Conservation (phyloP, 371 early-diverging fungal species). For the Sporodiniella umbellata region DNA sequence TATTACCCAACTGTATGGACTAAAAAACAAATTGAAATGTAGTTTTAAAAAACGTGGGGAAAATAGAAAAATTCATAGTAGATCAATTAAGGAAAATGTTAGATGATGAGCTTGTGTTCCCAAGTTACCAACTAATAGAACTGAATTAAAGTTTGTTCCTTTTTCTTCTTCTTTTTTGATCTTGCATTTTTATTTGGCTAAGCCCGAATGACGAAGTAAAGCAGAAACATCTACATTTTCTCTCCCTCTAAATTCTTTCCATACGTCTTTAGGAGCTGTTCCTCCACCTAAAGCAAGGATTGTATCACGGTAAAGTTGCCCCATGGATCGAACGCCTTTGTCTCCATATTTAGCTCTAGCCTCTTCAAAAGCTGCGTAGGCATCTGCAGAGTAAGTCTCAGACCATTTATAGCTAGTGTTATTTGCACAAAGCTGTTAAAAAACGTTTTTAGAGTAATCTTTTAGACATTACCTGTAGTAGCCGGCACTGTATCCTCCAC, state of each 20-base stretch:
- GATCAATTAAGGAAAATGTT: conserved; percentile 85
- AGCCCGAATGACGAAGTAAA: conserved; percentile 58
- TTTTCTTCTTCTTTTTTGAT: neutral
- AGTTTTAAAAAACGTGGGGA: conserved; percentile 91
- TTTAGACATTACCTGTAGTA: conserved; percentile 56
- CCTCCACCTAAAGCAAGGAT: conserved; percentile 66
- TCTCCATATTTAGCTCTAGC: conserved; percentile 31
- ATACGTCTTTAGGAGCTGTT: conserved; percentile 56
- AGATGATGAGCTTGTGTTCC: conserved; percentile 89
- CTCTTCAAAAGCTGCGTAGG: conserved; percentile 65
- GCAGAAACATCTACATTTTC: conserved; percentile 52
- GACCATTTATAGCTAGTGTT: conserved; percentile 67
- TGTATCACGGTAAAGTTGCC: conserved; percentile 60
- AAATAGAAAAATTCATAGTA: conserved; percentile 88
- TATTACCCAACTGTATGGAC: neutral
- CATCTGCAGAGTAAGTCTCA: conserved; percentile 68
- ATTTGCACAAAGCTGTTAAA: no score
- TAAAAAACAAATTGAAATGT: no score
- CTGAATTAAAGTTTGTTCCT: conserved; percentile 10
- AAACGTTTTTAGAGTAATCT: neutral
- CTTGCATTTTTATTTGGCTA: conserved; percentile 17
- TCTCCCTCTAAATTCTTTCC: conserved; percentile 59
- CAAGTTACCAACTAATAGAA: conserved; percentile 65
- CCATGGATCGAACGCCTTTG: conserved; percentile 31
- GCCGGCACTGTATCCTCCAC: conserved; percentile 62